Percentiles rank a stretch among this genome's conserved stretches.
These are phyloP conservation scores for Climacium dendroides DNA, from an alignment of 225 moss, liverwort and hornwort genomes.

Conservation along the genomic window DNA sequence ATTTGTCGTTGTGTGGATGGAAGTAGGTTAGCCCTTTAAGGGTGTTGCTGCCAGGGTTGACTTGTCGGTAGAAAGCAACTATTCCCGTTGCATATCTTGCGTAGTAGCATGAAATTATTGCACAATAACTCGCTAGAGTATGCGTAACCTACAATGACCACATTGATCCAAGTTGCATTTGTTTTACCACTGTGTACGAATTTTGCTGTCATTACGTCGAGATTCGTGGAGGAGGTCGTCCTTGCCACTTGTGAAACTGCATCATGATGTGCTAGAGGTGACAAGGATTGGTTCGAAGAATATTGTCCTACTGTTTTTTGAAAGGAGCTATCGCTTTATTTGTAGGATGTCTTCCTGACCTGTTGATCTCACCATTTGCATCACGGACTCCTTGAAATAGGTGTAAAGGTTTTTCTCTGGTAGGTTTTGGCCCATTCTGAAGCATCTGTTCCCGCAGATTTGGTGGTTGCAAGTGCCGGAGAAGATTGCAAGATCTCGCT, in stretches of 20 bases:
- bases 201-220: not conserved
- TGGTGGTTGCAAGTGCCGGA: conserved; percentile 98
- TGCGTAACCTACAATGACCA: too few species aligned
- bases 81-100: not conserved
- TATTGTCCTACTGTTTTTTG: not conserved
- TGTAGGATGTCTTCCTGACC: not conserved
- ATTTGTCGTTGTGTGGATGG: not conserved
- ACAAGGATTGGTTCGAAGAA: not conserved
- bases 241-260: not conserved
- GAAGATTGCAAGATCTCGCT: conserved; percentile 97
- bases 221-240: not conserved
- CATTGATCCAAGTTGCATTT: not conserved
- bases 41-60: not conserved
- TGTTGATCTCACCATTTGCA: not conserved
- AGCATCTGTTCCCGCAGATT: conserved; percentile 36
- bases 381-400: not conserved
- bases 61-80: not conserved
- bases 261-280: not conserved
- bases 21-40: not conserved
- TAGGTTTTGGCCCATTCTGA: not conserved
- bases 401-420: not conserved
- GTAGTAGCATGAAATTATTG: not conserved
- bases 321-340: not conserved
- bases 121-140: not conserved
- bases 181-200: not conserved